phyloP scores from a whole-genome alignment of 1,284 basidiomycete genomes.

The Phaffia rhodozyma region DNA sequence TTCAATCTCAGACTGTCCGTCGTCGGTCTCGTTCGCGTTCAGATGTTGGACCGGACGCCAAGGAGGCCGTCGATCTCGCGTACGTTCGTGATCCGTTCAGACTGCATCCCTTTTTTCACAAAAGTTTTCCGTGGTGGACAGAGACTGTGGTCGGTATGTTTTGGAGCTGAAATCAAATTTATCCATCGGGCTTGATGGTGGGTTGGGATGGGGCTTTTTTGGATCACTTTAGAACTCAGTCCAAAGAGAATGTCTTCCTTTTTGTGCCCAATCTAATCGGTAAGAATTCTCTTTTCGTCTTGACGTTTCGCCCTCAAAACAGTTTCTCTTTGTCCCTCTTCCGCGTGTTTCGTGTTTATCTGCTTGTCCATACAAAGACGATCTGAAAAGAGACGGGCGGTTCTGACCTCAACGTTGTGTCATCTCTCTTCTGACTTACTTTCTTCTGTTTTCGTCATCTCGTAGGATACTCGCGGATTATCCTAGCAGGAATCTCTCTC shows the following conservation, averaged over 20 bases:
- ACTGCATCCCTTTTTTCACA: not conserved
- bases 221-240: not conserved
- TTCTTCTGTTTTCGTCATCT: conserved; percentile 2
- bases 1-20: not conserved
- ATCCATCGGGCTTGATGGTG: not conserved
- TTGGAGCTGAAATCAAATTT: not conserved
- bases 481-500: conserved; percentile 79
- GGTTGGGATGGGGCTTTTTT: too few species aligned
- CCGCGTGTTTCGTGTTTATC: not conserved
- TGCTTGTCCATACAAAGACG: not conserved
- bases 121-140: not conserved
- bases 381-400: not conserved
- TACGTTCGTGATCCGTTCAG: not conserved
- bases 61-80: conserved; percentile 18
- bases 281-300: conserved; percentile 1
- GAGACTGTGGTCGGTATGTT: too few species aligned
- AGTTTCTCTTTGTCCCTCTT: conserved; percentile 1
- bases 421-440: conserved; percentile 3
- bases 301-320: conserved; percentile 17
- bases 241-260: conserved; percentile 16
- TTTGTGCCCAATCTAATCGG: conserved; percentile 19
- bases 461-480: conserved; percentile 76
- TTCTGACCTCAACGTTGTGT: not conserved
- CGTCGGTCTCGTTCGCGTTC: conserved; percentile 5
- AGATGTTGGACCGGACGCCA: conserved; percentile 2